These are phyloP conservation scores for Phytopythium delawarense DNA, from an alignment of 352 stramenopile genomes.

Conservation along the genomic window DNA sequence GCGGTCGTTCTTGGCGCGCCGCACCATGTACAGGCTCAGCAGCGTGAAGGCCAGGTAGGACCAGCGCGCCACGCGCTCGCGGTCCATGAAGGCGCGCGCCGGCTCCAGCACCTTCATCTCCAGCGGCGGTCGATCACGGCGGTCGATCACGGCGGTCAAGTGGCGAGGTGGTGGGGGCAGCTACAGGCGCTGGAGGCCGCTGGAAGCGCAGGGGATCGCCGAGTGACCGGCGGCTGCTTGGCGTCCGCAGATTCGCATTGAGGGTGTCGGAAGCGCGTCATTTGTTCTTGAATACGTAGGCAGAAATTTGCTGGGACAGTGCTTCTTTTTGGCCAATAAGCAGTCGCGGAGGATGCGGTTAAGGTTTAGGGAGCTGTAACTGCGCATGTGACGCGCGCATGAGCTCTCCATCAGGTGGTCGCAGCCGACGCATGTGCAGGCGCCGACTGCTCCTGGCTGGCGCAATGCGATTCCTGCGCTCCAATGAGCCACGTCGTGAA, in stretches of 20 bases:
- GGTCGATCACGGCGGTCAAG: no score
- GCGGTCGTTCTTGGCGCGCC: constrained; percentile 35
- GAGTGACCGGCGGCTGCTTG: background rate
- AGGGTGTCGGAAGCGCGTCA: background rate
- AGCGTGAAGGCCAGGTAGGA: constrained; percentile 36
- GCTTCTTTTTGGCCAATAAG: no score
- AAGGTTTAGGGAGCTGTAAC: background rate
- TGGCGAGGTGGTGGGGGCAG: background rate
- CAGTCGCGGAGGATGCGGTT: background rate
- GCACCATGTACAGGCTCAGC: constrained; percentile 32
- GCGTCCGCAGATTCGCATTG: background rate
- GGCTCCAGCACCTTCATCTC: constrained; percentile 28
- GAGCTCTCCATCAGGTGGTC: background rate
- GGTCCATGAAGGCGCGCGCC: constrained; percentile 16
- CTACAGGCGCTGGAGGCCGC: background rate
- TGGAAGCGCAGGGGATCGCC: background rate
- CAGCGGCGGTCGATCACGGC: background rate
- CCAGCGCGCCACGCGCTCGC: constrained; percentile 33
- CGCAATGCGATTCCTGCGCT: background rate
- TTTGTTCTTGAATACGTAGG: constrained; percentile 1
- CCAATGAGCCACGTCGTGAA: no score
- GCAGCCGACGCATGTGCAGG: background rate
- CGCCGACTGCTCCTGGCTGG: background rate
- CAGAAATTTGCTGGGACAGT: background rate
- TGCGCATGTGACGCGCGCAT: background rate